Evolutionary conservation across 202 grass and related monocot genomes (phyloP).

Genomic region (Zoysia matrella): DNA sequence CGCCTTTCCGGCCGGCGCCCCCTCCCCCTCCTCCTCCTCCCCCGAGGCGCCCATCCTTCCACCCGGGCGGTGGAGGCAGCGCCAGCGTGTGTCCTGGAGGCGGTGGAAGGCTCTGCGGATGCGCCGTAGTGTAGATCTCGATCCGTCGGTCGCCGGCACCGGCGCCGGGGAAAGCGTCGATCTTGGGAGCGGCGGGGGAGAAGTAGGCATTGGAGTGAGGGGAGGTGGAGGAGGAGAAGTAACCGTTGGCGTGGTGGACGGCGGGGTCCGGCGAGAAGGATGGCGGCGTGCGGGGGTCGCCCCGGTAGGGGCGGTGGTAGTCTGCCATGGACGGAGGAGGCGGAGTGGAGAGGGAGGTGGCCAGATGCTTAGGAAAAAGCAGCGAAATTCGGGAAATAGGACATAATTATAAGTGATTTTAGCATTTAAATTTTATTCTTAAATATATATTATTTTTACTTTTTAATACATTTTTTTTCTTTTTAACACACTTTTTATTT

Average conservation of each 20-base stretch:
- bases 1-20: conserved; percentile 8
- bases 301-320: conserved; percentile 58
- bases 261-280: conserved; percentile 48
- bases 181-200: conserved; percentile 28
- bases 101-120: conserved; percentile 26
- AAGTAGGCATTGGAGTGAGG: conserved; percentile 18
- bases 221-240: conserved; percentile 9
- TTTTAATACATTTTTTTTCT: not conserved
- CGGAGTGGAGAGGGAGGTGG: not conserved
- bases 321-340: conserved; percentile 58
- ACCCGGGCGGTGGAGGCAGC: conserved; percentile 52
- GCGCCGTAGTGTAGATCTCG: conserved; percentile 57
- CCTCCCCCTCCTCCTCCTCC: conserved; percentile 22
- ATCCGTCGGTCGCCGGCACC: conserved; percentile 40
- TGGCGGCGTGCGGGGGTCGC: conserved; percentile 47
- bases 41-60: conserved; percentile 46
- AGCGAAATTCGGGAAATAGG: conserved; percentile 17
- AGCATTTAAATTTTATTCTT: no score
- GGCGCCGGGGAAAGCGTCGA: conserved; percentile 35
- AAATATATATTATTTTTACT: no score
- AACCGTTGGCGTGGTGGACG: conserved; percentile 35
- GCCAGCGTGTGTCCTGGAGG: conserved; percentile 54
- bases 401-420: no score
- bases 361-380: conserved; percentile 18
- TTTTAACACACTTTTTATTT: not conserved